These are phyloP conservation scores for Linum trigynum DNA, from an alignment of 345 rosid genomes.

Conservation along the genomic window DNA sequence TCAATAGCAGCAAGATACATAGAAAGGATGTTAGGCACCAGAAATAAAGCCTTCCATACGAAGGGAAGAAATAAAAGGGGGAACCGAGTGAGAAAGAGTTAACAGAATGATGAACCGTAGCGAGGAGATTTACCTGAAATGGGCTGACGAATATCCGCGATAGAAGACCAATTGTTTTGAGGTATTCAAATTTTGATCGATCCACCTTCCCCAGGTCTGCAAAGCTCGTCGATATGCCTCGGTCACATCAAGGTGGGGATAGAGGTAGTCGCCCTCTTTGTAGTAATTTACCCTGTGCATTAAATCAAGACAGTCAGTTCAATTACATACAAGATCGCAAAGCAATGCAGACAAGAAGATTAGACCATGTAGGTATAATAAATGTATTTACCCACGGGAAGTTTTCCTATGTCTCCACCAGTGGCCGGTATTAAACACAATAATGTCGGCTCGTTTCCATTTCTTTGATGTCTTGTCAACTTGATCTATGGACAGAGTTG, in stretches of 20 bases:
- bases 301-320: background rate
- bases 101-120: background rate
- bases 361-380: background rate
- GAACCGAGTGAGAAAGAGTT: background rate
- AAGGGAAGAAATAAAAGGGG: background rate
- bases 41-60: background rate
- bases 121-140: constrained; percentile 52
- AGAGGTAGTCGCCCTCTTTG: constrained; percentile 78
- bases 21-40: background rate
- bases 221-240: constrained; percentile 83
- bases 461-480: constrained; percentile 60
- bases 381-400: constrained; percentile 54
- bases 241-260: constrained; percentile 67
- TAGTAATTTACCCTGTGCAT: constrained; percentile 75
- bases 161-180: constrained; percentile 61
- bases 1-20: background rate
- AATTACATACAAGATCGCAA: background rate
- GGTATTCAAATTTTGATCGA: constrained; percentile 45
- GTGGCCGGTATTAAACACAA: constrained; percentile 89
- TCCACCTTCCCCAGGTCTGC: constrained; percentile 87
- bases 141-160: constrained; percentile 94
- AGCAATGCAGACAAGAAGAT: background rate
- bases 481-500: constrained; percentile 67
- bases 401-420: constrained; percentile 99
- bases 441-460: constrained; percentile 79